Evolutionary conservation across 1,284 basidiomycete species (phyloP).

Genomic region (Tylopilus sp.): DNA sequence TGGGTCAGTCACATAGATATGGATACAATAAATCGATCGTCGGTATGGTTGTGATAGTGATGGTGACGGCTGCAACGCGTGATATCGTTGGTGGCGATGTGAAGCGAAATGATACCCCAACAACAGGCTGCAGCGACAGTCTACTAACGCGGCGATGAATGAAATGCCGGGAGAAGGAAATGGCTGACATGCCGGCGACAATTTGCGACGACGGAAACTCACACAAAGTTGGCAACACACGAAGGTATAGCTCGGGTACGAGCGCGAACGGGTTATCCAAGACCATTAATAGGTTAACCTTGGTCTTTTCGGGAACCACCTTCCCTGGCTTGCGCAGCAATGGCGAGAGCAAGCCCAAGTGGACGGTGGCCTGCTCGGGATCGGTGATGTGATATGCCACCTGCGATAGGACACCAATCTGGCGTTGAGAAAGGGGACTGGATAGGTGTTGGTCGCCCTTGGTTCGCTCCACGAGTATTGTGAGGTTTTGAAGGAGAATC

Average conservation of each 20-base stretch:
- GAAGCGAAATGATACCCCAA: no score
- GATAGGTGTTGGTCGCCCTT: slow-evolving; percentile 67
- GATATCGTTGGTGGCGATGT: no score
- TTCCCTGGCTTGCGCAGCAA: slow-evolving; percentile 85
- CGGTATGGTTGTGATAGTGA: no score
- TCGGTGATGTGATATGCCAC: slow-evolving; percentile 84
- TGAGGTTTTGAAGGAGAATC: slow-evolving; percentile 72
- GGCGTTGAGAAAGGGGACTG: slow-evolving; percentile 84
- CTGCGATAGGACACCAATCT: slow-evolving; percentile 85
- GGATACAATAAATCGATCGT: no score
- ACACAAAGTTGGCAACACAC: no score
- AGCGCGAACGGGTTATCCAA: slow-evolving; percentile 81
- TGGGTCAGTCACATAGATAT: no score
- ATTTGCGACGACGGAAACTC: no score
- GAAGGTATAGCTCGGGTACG: slow-evolving; percentile 67
- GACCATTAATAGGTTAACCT: slow-evolving; percentile 87
- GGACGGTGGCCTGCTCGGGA: slow-evolving; percentile 77
- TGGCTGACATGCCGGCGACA: no score
- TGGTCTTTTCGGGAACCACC: slow-evolving; percentile 88
- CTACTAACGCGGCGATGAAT: no score
- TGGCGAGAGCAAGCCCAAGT: slow-evolving; percentile 84
- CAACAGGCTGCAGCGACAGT: no score
- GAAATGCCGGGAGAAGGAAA: no score
- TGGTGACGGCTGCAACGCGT: no score
- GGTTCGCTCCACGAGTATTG: slow-evolving; percentile 74